phyloP scores from a whole-genome alignment of 2,329 filamentous ascomycete species.

The Phaeosphaeriaceae sp. region DNA sequence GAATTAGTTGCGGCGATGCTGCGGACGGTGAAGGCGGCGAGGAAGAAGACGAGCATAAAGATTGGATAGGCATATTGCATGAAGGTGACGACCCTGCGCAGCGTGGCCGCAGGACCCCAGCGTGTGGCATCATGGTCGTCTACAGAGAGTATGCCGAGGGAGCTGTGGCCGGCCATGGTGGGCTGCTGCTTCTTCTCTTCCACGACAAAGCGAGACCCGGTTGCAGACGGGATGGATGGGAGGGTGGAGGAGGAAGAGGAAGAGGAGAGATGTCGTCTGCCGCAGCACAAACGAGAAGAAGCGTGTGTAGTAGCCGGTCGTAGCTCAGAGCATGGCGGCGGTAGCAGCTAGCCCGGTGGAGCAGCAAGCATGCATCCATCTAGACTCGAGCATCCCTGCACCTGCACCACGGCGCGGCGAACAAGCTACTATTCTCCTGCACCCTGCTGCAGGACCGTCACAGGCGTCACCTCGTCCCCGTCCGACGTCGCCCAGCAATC shows the following conservation, averaged over 20 bases:
- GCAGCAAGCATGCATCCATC: background rate
- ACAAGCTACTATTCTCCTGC: background rate
- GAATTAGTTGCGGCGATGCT: conserved; percentile 63
- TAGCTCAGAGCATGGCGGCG: background rate
- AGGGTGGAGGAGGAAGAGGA: background rate
- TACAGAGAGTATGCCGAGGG: conserved; percentile 15
- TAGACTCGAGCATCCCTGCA: background rate
- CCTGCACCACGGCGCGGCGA: background rate
- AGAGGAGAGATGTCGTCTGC: conserved; percentile 1
- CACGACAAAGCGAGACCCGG: conserved; percentile 9
- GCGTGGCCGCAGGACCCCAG: conserved; percentile 27
- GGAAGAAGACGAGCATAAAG: conserved; percentile 70
- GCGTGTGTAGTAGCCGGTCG: background rate
- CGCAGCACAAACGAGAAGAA: background rate
- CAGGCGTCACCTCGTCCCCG: background rate
- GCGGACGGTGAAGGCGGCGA: conserved; percentile 67
- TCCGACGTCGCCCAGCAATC: background rate
- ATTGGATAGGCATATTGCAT: conserved; percentile 70
- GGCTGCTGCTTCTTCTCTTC: conserved; percentile 8
- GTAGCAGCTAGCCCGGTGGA: background rate
- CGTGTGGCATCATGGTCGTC: conserved; percentile 17
- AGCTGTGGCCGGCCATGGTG: conserved; percentile 28
- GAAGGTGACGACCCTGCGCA: conserved; percentile 36
- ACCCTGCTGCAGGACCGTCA: background rate
- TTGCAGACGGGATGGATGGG: conserved; percentile 1